A percentile compares a stretch with the other conserved stretches of the same genome.
Evolutionary conservation across 495 filamentous ascomycete species (phyloP).

Genomic region (Baudoinia panamericana): DNA sequence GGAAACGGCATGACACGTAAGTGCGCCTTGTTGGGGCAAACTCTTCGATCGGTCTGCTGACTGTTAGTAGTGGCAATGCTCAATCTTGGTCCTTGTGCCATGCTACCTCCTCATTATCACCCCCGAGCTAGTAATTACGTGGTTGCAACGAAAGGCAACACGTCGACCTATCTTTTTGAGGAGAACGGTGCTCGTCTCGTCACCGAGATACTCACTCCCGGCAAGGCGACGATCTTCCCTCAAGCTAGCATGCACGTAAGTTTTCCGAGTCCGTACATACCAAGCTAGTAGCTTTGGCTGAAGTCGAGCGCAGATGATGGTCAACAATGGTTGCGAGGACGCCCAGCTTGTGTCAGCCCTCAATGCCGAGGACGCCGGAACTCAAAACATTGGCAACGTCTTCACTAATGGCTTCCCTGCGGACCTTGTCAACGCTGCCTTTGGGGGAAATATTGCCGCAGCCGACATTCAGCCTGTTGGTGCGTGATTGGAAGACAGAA

Average conservation of each 20-base stretch:
- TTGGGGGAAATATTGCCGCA: conserved; percentile 19
- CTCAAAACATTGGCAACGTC: conserved; percentile 28
- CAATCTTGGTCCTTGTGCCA: conserved; percentile 36
- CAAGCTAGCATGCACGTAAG: conserved; percentile 31
- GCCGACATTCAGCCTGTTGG: conserved; percentile 23
- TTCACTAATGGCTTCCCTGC: conserved; percentile 22
- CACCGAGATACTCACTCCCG: conserved; percentile 26
- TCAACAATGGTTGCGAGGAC: conserved; percentile 36
- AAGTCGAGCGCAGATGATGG: conserved; percentile 29
- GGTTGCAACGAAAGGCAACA: conserved; percentile 29
- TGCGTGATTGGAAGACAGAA: too few species aligned
- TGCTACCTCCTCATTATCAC: conserved; percentile 35
- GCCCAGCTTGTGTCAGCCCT: conserved; percentile 29
- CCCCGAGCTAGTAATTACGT: conserved; percentile 36
- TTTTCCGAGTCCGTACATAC: too few species aligned
- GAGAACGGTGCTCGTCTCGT: conserved; percentile 31
- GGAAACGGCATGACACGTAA: conserved; percentile 27
- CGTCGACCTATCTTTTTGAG: conserved; percentile 33
- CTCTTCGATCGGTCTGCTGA: not conserved
- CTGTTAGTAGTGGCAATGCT: conserved; percentile 24
- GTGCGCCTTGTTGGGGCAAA: not conserved
- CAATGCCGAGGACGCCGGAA: conserved; percentile 28
- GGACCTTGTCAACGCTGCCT: conserved; percentile 26
- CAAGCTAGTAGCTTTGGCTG: not conserved
- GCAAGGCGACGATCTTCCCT: conserved; percentile 39